Base-by-base conservation (phyloP, 2,329 filamentous ascomycete genomes). In the Magnaporthiopsis poae region DNA sequence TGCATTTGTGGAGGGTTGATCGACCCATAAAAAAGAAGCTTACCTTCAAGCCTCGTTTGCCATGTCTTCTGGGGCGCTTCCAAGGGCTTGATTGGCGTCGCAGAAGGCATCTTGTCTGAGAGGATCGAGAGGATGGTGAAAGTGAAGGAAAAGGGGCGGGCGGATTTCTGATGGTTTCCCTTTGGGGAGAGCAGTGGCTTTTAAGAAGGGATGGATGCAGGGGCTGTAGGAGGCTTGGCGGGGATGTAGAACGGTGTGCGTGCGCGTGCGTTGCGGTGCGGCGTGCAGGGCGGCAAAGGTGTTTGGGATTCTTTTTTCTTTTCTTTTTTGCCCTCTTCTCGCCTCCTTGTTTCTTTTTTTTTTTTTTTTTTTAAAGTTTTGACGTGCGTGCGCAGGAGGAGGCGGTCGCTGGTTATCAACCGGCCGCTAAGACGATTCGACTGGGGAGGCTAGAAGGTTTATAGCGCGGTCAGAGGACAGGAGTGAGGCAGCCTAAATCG, bases 1-100 rank as follows among this genome's bases (percentile, higher is more conserved):
- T 4, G 31, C 5, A 31, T 25, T 56, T 7, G 15, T 52, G 29
- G 31, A 5, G 21, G 11, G 25, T 3, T 8, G 35, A 21, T 13
- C 39, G 13, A 46, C 39, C 39, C 13, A 13, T 11, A 29, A 60
- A 61, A 61, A 21, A 15, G 2, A 63, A 25, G 39, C 70, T 52
- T 69, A 76, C 76, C 72, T 25, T 70, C 66, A 56, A 77, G 74
- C 69, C 71, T 74, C 63, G 75, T 69, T 65, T 77, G 75, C 76
- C 75, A 77, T 12, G 68, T 69, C 61, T 69, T 69, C 61, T 70
- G 68, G 46, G 33, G 68, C 66, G 36, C 62, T 67, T 56, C 46
- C 60, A 61, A 60, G 59, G 67, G 68, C 36, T 59, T 64, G 39
- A 65, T 63, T 12, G 46, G 67, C 56, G 61, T 66, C 36, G 67